Evolutionary conservation across 2,329 filamentous ascomycete species (phyloP).

Genomic region (Curvularia sp.): DNA sequence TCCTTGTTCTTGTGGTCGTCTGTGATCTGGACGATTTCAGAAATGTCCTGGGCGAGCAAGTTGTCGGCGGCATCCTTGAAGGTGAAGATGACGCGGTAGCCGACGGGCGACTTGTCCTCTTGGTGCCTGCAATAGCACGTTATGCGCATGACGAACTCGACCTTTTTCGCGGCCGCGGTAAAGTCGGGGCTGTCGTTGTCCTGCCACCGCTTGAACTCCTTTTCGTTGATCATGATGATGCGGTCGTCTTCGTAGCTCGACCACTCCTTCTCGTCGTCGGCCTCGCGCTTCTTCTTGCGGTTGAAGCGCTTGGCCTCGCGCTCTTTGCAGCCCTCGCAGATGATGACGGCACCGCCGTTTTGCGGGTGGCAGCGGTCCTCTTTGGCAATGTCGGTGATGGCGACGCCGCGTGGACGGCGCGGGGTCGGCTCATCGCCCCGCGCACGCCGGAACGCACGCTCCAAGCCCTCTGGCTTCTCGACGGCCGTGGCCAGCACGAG

Average conservation of each 20-base stretch:
- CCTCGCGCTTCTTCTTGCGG: slow-evolving; percentile 89
- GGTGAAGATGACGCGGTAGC: slow-evolving; percentile 93
- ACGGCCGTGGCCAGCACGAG: slow-evolving; percentile 93
- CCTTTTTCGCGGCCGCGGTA: slow-evolving; percentile 65
- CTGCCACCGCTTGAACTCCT: slow-evolving; percentile 47
- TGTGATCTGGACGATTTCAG: slow-evolving; percentile 88
- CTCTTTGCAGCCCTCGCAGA: slow-evolving; percentile 89
- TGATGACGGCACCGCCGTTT: slow-evolving; percentile 91
- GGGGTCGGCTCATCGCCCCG: slow-evolving; percentile 52
- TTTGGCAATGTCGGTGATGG: slow-evolving; percentile 56
- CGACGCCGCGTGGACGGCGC: slow-evolving; percentile 45
- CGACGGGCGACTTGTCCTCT: slow-evolving; percentile 76
- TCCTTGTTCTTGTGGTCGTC: slow-evolving; percentile 86
- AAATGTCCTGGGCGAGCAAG: slow-evolving; percentile 80
- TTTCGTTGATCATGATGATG: slow-evolving; percentile 52
- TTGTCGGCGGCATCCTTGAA: slow-evolving; percentile 81
- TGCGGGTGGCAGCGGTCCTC: slow-evolving; percentile 75
- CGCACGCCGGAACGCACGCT: slow-evolving; percentile 71
- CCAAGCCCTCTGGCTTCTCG: slow-evolving; percentile 70
- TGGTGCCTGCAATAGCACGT: slow-evolving; percentile 97
- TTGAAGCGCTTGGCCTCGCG: slow-evolving; percentile 90
- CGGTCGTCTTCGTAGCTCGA: slow-evolving; percentile 57
- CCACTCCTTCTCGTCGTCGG: slow-evolving; percentile 87
- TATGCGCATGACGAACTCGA: slow-evolving; percentile 91
- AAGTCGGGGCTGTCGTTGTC: slow-evolving; percentile 34